Evolutionary conservation across 345 rosid genomes (phyloP).

Genomic region (Stellera chamaejasme): DNA sequence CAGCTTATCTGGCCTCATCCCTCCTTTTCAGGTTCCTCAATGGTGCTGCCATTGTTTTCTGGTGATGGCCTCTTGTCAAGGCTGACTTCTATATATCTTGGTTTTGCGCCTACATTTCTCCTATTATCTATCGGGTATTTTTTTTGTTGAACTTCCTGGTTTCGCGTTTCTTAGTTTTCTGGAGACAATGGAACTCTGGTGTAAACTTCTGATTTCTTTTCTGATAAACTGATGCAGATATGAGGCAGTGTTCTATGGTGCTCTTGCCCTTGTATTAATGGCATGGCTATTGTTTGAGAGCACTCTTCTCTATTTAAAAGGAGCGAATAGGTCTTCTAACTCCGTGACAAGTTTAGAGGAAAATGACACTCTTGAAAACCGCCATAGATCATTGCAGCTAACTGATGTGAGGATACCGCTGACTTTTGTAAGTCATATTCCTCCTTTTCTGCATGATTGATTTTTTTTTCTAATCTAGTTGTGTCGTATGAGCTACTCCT

Average conservation of each 20-base stretch:
- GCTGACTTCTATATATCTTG: constrained; percentile 77
- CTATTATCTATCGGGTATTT: constrained; percentile 85
- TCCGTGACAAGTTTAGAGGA: constrained; percentile 30
- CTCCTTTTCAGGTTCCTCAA: constrained; percentile 52
- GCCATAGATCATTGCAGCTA: constrained; percentile 63
- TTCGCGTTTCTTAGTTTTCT: not conserved
- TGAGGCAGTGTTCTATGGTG: constrained; percentile 90
- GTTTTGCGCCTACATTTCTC: constrained; percentile 86
- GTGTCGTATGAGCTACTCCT: not conserved
- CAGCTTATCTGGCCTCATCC: constrained; percentile 3
- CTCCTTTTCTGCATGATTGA: not conserved
- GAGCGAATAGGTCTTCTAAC: constrained; percentile 28
- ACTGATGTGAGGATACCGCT: constrained; percentile 83
- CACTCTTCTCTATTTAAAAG: constrained; percentile 39
- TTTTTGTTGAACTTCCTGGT: not conserved
- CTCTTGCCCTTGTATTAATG: constrained; percentile 66
- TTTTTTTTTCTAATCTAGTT: not conserved
- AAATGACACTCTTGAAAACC: constrained; percentile 33
- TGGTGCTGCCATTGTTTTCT: constrained; percentile 80
- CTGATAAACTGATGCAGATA: constrained; percentile 42
- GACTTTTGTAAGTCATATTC: constrained; percentile 54
- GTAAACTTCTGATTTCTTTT: constrained; percentile 12
- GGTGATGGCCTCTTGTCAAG: constrained; percentile 62
- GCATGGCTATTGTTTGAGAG: constrained; percentile 86
- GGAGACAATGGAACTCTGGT: constrained; percentile 6